A percentile compares a stretch with the other conserved stretches of the same genome.
phyloP scores from a whole-genome alignment of 805 yeast genomes.

The Hyphopichia homilentoma region DNA sequence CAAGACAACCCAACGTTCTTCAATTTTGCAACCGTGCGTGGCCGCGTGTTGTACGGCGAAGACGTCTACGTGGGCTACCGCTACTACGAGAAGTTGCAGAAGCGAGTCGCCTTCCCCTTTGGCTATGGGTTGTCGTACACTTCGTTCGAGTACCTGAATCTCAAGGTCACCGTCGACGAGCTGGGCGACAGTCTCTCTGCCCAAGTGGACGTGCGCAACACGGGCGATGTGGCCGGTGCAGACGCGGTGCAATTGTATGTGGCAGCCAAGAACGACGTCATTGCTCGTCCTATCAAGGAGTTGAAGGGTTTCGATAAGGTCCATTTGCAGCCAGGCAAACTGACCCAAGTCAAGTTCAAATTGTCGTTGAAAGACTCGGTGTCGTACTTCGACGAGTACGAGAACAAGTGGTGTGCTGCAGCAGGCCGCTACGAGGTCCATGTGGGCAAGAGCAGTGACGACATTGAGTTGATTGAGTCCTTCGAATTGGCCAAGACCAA shows the following conservation, averaged over 20 bases:
- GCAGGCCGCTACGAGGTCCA: slow-evolving; percentile 20
- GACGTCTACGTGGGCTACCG: slow-evolving; percentile 30
- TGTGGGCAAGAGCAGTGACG: slow-evolving; percentile 20
- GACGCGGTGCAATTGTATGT: slow-evolving; percentile 29
- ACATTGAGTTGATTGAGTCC: slow-evolving; percentile 7
- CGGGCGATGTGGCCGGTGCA: slow-evolving; percentile 20
- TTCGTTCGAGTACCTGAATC: slow-evolving; percentile 13
- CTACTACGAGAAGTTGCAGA: slow-evolving; percentile 25
- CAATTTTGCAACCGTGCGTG: slow-evolving; percentile 25
- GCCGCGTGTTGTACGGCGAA: slow-evolving; percentile 31
- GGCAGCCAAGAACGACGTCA: slow-evolving; percentile 11
- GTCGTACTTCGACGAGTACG: slow-evolving; percentile 27
- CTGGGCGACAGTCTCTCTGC: slow-evolving; percentile 11
- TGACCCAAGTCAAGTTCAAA: slow-evolving; percentile 10
- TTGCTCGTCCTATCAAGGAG: slow-evolving; percentile 24
- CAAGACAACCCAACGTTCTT: slow-evolving; percentile 27
- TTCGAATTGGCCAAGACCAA: slow-evolving; percentile 2
- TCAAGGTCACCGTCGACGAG: slow-evolving; percentile 14
- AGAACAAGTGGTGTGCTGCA: slow-evolving; percentile 22
- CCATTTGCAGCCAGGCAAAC: slow-evolving; percentile 13
- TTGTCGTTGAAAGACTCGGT: slow-evolving; percentile 22
- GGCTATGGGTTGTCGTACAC: slow-evolving; percentile 31
- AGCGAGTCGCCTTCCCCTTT: slow-evolving; percentile 27
- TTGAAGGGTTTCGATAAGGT: slow-evolving; percentile 29
- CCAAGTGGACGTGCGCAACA: slow-evolving; percentile 17